phyloP scores from a whole-genome alignment of 352 stramenopile genomes.

The Pythium plurisporium region DNA sequence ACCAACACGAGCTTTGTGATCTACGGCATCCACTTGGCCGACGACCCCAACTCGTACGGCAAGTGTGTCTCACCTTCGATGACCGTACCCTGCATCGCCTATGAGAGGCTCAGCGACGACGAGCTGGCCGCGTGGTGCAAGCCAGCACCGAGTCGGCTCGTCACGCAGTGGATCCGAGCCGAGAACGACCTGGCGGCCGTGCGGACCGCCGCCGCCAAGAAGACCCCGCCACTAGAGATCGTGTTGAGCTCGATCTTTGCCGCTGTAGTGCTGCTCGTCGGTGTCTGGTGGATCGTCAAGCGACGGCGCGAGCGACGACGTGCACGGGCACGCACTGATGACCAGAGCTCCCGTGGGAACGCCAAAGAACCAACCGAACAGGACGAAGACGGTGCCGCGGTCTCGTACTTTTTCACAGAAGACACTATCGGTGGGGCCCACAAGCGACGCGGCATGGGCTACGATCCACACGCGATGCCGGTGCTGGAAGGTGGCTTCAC shows the following conservation, averaged over 20 bases:
- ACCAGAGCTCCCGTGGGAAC: not conserved
- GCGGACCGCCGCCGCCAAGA: not conserved
- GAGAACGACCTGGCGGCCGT: constrained; percentile 11
- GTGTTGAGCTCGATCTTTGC: constrained; percentile 5
- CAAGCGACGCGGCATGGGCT: constrained; percentile 8
- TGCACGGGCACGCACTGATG: not conserved
- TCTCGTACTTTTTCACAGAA: constrained; percentile 23
- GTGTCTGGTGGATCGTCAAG: constrained; percentile 10
- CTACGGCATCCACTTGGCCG: constrained; percentile 37
- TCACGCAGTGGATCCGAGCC: constrained; percentile 36
- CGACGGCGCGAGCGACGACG: not conserved
- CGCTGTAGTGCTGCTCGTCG: not conserved
- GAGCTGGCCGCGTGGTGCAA: constrained; percentile 24
- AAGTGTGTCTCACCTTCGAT: constrained; percentile 41
- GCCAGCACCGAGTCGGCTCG: constrained; percentile 26
- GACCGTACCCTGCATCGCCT: constrained; percentile 35
- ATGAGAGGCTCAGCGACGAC: constrained; percentile 9
- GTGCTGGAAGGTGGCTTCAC: constrained; percentile 6
- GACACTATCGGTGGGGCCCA: not conserved
- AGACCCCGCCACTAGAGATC: constrained; percentile 3
- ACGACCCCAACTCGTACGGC: constrained; percentile 36
- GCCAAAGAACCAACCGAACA: not conserved
- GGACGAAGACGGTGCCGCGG: constrained; percentile 6
- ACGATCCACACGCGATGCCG: constrained; percentile 6
- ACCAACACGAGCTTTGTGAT: constrained; percentile 11